These are phyloP conservation scores for Lactarius psammicola DNA, from an alignment of 768 basidiomycete species.

Conservation along the genomic window DNA sequence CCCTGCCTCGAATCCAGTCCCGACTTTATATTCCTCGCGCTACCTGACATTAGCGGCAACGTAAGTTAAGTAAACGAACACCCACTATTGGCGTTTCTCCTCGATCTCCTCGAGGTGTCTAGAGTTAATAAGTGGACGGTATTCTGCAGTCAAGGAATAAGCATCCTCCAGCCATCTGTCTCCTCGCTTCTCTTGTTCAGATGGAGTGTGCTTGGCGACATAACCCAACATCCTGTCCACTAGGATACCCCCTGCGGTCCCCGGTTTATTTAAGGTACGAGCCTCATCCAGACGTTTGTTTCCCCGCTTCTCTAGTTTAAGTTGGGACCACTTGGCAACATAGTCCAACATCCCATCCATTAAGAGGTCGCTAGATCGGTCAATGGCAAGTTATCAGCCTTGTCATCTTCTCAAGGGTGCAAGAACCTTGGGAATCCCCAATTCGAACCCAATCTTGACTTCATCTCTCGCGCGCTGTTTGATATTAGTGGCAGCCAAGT, in stretches of 20 bases:
- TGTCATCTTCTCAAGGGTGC: too few relatives aligned
- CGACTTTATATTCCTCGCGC: not conserved
- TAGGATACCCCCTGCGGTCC: not conserved
- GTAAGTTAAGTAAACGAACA: not conserved
- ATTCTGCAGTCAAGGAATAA: not conserved
- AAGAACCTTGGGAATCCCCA: too few relatives aligned
- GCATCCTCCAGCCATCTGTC: slow-evolving; percentile 3
- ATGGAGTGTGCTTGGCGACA: not conserved
- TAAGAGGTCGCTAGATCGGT: too few relatives aligned
- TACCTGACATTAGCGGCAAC: not conserved
- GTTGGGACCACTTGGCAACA: too few relatives aligned
- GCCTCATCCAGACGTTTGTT: too few relatives aligned
- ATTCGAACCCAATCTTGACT: too few relatives aligned
- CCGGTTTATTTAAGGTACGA: too few relatives aligned
- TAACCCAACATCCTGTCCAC: not conserved
- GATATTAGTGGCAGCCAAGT: too few relatives aligned
- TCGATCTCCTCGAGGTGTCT: not conserved
- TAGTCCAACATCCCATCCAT: too few relatives aligned
- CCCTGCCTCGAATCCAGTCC: not conserved
- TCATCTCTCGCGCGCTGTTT: too few relatives aligned
- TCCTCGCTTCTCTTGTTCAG: slow-evolving; percentile 5
- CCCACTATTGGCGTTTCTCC: not conserved
- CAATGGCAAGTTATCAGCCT: too few relatives aligned
- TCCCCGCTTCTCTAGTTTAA: too few relatives aligned
- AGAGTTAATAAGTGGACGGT: not conserved